These are phyloP conservation scores for Cystobasidium pallidum DNA, from an alignment of 1,284 basidiomycete species.

Conservation along the genomic window DNA sequence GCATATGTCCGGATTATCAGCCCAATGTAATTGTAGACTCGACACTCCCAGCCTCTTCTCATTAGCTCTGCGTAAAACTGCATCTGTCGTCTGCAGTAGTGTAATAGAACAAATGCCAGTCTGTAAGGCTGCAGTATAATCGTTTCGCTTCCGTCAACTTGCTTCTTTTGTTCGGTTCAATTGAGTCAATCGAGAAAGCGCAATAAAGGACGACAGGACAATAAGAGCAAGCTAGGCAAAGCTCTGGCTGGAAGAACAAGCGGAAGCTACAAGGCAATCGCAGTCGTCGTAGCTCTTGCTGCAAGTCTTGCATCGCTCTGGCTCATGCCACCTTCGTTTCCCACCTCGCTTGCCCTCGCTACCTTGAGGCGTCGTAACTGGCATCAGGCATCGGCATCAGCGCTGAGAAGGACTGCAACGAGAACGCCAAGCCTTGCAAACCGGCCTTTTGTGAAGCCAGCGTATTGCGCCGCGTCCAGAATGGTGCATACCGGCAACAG, in stretches of 20 bases:
- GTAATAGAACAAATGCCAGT: not conserved
- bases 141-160: not conserved
- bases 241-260: slow-evolving; percentile 6
- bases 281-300: not conserved
- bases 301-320: not conserved
- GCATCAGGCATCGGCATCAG: not conserved
- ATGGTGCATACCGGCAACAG: slow-evolving; percentile 6
- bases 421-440: not conserved
- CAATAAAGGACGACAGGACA: not conserved
- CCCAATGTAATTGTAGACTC: not conserved
- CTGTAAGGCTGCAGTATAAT: too few species aligned
- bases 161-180: not conserved
- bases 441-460: not conserved
- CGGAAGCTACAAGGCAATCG: not conserved
- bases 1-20: too few species aligned
- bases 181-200: not conserved
- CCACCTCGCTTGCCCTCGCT: slow-evolving; percentile 6
- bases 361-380: slow-evolving; percentile 1
- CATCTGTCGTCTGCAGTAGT: slow-evolving; percentile 1
- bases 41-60: not conserved
- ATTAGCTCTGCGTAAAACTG: not conserved
- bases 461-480: not conserved
- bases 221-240: not conserved
- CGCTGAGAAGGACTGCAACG: not conserved
- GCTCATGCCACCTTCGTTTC: slow-evolving; percentile 18